Percentiles rank a stretch among this genome's conserved stretches.
These are phyloP conservation scores for Aureobasidium sp. DNA, from an alignment of 2,329 filamentous ascomycete species.

Conservation along the genomic window DNA sequence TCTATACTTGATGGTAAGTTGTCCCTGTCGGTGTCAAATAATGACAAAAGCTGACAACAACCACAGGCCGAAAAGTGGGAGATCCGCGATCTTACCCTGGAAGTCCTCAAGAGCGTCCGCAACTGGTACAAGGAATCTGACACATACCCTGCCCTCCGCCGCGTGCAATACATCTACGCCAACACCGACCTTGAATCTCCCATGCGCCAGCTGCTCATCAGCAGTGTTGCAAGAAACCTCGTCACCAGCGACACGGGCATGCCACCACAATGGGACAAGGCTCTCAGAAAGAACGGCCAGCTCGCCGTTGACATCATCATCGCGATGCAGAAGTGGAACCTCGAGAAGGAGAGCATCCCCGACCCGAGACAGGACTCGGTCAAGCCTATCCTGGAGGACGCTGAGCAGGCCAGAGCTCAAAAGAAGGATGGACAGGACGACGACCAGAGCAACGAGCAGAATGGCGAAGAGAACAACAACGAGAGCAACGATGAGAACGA, in stretches of 20 bases:
- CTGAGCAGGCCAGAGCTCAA: conserved; percentile 19
- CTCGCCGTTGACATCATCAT: conserved; percentile 48
- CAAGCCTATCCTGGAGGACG: conserved; percentile 30
- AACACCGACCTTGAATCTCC: conserved; percentile 40
- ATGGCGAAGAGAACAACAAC: not conserved
- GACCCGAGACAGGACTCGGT: conserved; percentile 40
- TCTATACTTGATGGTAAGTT: conserved; percentile 41
- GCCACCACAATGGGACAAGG: conserved; percentile 47
- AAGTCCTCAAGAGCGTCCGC: conserved; percentile 43
- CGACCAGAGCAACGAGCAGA: conserved; percentile 8
- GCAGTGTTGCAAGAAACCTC: conserved; percentile 42
- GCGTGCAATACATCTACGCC: conserved; percentile 46
- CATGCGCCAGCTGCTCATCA: conserved; percentile 43
- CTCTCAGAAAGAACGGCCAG: conserved; percentile 46
- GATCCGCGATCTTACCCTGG: conserved; percentile 39
- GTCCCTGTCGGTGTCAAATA: not conserved
- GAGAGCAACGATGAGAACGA: conserved; percentile 18
- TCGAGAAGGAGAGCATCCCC: conserved; percentile 42
- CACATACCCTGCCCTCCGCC: conserved; percentile 43
- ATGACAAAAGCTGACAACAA: not conserved
- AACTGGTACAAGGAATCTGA: conserved; percentile 46
- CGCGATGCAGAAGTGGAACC: conserved; percentile 46
- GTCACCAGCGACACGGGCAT: conserved; percentile 40
- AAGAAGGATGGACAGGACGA: conserved; percentile 19
- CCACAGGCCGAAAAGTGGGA: conserved; percentile 39